These are phyloP conservation scores for Ophiocytium majus DNA, from an alignment of 352 stramenopile species.

Conservation along the genomic window DNA sequence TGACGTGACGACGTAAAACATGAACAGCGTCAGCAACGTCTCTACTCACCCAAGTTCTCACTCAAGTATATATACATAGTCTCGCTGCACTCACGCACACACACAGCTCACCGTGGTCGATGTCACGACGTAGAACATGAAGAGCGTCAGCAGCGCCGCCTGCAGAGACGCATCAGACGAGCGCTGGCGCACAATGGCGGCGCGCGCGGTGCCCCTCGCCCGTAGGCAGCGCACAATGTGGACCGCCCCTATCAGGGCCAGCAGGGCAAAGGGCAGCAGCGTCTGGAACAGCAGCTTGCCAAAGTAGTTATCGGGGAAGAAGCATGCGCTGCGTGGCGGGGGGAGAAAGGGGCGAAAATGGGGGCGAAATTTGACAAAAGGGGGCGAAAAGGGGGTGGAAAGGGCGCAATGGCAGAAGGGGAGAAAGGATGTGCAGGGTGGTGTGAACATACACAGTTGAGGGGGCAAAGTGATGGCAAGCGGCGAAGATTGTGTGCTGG, in stretches of 20 bases:
- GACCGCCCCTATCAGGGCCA: slow-evolving; percentile 23
- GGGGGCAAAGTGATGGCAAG: too few relatives aligned
- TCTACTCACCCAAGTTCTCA: too few relatives aligned
- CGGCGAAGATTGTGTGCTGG: too few relatives aligned
- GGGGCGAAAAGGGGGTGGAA: too few relatives aligned
- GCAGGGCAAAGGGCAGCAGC: slow-evolving; percentile 38
- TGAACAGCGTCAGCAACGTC: slow-evolving; percentile 42
- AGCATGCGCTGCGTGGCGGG: slow-evolving; percentile 28
- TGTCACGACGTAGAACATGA: slow-evolving; percentile 54
- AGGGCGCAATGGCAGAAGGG: too few relatives aligned
- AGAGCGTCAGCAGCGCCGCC: slow-evolving; percentile 39
- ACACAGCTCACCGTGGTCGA: slow-evolving; percentile 44
- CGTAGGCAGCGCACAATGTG: slow-evolving; percentile 4
- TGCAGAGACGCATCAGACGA: slow-evolving; percentile 31
- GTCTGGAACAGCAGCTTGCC: slow-evolving; percentile 54
- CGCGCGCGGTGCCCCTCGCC: neutral
- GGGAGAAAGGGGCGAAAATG: too few relatives aligned
- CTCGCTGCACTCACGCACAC: too few relatives aligned
- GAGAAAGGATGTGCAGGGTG: too few relatives aligned
- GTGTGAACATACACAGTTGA: too few relatives aligned
- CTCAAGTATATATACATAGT: too few relatives aligned
- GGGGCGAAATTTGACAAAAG: too few relatives aligned
- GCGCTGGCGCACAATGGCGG: neutral
- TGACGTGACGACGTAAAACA: slow-evolving; percentile 53
- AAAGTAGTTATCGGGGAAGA: slow-evolving; percentile 44